phyloP scores from a whole-genome alignment of 768 basidiomycete genomes.

The Cystofilobasidium ferigula region DNA sequence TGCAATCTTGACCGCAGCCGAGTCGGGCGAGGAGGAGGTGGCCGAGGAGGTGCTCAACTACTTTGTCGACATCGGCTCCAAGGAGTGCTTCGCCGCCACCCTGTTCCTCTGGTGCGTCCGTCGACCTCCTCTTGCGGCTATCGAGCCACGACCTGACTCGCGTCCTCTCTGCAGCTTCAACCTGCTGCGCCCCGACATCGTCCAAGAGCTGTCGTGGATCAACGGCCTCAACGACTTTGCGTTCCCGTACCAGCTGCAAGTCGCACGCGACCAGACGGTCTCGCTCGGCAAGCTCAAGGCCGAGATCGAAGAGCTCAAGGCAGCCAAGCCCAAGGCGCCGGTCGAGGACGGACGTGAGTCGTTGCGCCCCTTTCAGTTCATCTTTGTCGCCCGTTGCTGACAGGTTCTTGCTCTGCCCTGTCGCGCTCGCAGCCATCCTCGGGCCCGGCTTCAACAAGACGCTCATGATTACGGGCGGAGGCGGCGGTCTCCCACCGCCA shows the following conservation, averaged over 20 bases:
- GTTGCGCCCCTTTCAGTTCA: neutral
- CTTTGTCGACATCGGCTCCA: conserved; percentile 97
- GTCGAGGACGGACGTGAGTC: conserved; percentile 26
- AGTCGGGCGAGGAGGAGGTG: conserved; percentile 72
- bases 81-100: conserved; percentile 77
- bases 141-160: conserved; percentile 35
- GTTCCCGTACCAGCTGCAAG: conserved; percentile 91
- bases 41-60: conserved; percentile 90
- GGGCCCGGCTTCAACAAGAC: conserved; percentile 22
- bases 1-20: conserved; percentile 81
- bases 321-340: conserved; percentile 17
- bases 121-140: conserved; percentile 46
- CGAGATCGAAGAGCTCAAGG: conserved; percentile 25
- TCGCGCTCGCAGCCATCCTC: conserved; percentile 8
- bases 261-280: conserved; percentile 49
- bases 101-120: conserved; percentile 26
- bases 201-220: conserved; percentile 93
- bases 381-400: neutral
- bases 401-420: neutral
- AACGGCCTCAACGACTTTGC: conserved; percentile 92
- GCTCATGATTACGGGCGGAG: conserved; percentile 18
- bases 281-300: conserved; percentile 29
- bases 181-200: conserved; percentile 79
- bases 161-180: conserved; percentile 56
- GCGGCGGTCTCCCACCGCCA: conserved; percentile 9